Evolutionary conservation across 192 early-diverging fungal genomes (phyloP).

Genomic region (Coemansia aciculifera): DNA sequence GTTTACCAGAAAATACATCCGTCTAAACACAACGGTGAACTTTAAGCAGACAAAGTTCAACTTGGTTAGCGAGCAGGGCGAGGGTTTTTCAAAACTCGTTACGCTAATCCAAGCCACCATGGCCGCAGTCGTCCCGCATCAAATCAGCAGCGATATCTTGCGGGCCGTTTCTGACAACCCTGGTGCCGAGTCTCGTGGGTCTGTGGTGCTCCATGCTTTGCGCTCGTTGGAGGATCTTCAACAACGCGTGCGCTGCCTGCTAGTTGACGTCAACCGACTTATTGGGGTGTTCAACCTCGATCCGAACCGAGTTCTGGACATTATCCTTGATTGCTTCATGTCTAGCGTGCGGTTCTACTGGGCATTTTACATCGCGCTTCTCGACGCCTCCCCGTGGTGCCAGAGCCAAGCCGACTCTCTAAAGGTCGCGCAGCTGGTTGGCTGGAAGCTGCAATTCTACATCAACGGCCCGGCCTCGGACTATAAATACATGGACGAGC

Average conservation of each 20-base stretch:
- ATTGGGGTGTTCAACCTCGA: constrained; percentile 51
- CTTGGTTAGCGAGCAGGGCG: constrained; percentile 46
- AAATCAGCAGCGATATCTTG: constrained; percentile 23
- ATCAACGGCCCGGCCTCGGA: constrained; percentile 24
- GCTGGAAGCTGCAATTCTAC: constrained; percentile 51
- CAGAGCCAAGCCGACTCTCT: constrained; percentile 20
- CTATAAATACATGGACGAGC: constrained; percentile 39
- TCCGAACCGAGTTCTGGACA: constrained; percentile 48
- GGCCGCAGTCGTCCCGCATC: constrained; percentile 24
- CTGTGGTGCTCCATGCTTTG: constrained; percentile 23
- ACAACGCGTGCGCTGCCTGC: constrained; percentile 14
- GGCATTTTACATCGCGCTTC: constrained; percentile 47
- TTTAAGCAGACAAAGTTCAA: constrained; percentile 57
- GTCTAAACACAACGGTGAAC: constrained; percentile 47
- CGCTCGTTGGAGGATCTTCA: constrained; percentile 28
- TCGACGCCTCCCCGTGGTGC: constrained; percentile 53
- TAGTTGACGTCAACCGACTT: constrained; percentile 40
- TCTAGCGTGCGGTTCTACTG: constrained; percentile 46
- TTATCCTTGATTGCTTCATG: constrained; percentile 53
- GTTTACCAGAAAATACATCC: constrained; percentile 40
- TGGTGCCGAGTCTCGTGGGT: neutral
- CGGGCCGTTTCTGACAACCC: neutral
- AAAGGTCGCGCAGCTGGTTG: constrained; percentile 47
- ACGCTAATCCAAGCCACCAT: constrained; percentile 42
- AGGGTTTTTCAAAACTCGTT: constrained; percentile 51